phyloP scores from a whole-genome alignment of 441 rosid genomes.

The Viola pubescens region DNA sequence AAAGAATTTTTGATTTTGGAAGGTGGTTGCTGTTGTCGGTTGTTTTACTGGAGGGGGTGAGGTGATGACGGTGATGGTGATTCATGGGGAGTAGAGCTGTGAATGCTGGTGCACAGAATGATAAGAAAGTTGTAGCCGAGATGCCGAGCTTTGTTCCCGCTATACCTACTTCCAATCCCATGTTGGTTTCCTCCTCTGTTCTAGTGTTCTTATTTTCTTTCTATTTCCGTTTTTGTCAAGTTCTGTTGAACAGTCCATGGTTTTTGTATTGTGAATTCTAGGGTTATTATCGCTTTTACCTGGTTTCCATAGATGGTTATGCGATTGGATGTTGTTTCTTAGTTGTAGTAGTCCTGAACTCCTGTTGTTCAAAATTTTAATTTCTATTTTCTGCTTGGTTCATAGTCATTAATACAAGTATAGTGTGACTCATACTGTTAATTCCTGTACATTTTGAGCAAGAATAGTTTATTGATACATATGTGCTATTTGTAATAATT shows the following conservation, averaged over 20 bases:
- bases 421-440: no score
- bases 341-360: neutral
- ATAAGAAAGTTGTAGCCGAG: constrained; percentile 30
- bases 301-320: neutral
- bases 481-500: no score
- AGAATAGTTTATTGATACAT: no score
- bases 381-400: neutral
- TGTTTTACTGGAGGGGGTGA: constrained; percentile 5
- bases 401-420: neutral
- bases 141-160: constrained; percentile 49
- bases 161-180: constrained; percentile 32
- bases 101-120: constrained; percentile 29
- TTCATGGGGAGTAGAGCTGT: constrained; percentile 39
- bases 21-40: constrained; percentile 9
- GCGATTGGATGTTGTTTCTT: neutral
- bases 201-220: neutral
- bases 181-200: constrained; percentile 20
- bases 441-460: no score
- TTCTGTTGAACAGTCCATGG: neutral
- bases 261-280: neutral
- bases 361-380: neutral
- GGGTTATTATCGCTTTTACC: neutral
- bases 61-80: constrained; percentile 25
- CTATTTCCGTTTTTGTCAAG: neutral
- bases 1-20: neutral